Percentiles rank a stretch among this genome's conserved stretches.
These are phyloP conservation scores for Cyclospora cayetanensis DNA, from an alignment of 169 alveolate species.

Conservation along the genomic window DNA sequence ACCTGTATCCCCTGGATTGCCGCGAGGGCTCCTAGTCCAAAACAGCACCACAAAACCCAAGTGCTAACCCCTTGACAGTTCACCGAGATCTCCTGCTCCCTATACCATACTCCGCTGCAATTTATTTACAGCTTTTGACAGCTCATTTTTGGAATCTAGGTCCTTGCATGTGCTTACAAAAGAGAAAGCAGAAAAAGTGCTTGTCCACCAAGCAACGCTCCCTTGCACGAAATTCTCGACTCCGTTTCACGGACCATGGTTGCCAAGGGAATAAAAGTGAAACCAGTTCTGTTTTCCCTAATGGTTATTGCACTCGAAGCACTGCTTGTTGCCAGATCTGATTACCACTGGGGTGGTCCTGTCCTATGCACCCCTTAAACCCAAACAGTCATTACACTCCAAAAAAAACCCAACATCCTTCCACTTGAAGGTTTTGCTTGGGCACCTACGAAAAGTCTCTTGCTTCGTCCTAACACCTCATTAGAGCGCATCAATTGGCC, in stretches of 20 bases:
- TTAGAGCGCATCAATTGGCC: too few relatives aligned
- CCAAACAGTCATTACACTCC: neutral
- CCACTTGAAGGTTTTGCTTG: too few relatives aligned
- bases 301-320: too few relatives aligned
- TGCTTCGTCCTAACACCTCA: too few relatives aligned
- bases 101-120: neutral
- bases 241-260: neutral
- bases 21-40: neutral
- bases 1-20: conserved; percentile 17
- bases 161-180: neutral
- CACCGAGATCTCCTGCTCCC: neutral
- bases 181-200: neutral
- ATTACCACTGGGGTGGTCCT: too few relatives aligned
- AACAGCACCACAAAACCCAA: neutral
- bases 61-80: neutral
- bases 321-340: too few relatives aligned
- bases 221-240: neutral
- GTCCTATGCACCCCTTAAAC: too few relatives aligned
- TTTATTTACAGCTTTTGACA: neutral
- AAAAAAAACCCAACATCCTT: too few relatives aligned
- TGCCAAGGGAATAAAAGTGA: neutral
- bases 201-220: neutral
- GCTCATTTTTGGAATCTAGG: neutral
- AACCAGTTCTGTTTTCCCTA: neutral
- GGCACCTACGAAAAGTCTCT: too few relatives aligned